Evolutionary conservation across 768 basidiomycete species (phyloP).

Genomic region (Phanerodontia chrysosporium): DNA sequence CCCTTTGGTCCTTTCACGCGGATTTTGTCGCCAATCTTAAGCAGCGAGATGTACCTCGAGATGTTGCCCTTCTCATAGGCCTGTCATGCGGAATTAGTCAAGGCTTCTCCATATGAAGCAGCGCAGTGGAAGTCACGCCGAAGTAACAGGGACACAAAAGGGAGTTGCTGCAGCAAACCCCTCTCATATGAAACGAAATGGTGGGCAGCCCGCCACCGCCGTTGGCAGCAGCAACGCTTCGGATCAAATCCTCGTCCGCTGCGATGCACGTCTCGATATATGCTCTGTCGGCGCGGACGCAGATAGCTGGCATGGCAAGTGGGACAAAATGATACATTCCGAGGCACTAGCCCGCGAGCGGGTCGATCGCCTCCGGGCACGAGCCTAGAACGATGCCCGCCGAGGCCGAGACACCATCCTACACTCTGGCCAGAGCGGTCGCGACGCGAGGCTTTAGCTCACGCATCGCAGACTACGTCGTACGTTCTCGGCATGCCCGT

Average conservation of each 20-base stretch:
- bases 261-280: too few relatives aligned
- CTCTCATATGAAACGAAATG: too few relatives aligned
- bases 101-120: neutral
- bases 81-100: slow-evolving; percentile 35
- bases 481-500: too few relatives aligned
- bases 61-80: slow-evolving; percentile 98
- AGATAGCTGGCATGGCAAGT: too few relatives aligned
- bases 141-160: neutral
- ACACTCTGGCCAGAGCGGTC: neutral
- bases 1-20: slow-evolving; percentile 96
- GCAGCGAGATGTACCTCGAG: slow-evolving; percentile 74
- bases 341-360: too few relatives aligned
- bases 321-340: too few relatives aligned
- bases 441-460: neutral
- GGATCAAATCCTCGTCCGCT: too few relatives aligned
- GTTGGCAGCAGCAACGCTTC: too few relatives aligned
- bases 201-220: too few relatives aligned
- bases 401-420: neutral
- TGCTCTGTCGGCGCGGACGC: too few relatives aligned
- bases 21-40: slow-evolving; percentile 85
- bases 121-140: neutral
- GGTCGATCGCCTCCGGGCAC: too few relatives aligned
- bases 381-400: neutral
- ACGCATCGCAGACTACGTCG: neutral
- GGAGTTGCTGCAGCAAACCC: neutral